These are phyloP conservation scores for Martiniozyma abietophila DNA, from an alignment of 805 yeast species.

Conservation along the genomic window DNA sequence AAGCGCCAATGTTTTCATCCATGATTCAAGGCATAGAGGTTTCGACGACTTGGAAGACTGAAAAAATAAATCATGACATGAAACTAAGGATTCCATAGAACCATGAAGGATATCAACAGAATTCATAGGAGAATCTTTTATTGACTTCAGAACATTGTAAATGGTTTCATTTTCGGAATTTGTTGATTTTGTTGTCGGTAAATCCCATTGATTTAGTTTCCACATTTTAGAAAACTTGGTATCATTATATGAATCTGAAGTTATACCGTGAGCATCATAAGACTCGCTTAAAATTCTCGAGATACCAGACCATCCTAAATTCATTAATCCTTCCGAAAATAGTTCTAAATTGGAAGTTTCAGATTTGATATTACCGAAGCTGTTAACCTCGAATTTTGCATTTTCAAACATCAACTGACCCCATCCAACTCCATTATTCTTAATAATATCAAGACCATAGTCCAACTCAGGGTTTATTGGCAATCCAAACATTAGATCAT, in stretches of 20 bases:
- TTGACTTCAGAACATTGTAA: constrained; percentile 41
- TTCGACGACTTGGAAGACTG: not conserved
- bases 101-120: constrained; percentile 15
- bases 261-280: constrained; percentile 1
- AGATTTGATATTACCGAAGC: not conserved
- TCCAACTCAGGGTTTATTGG: constrained; percentile 48
- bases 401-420: constrained; percentile 40
- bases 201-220: constrained; percentile 72
- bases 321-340: constrained; percentile 33
- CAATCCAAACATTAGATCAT: constrained; percentile 57
- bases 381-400: constrained; percentile 42
- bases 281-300: constrained; percentile 32
- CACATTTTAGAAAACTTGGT: constrained; percentile 55
- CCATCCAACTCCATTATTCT: constrained; percentile 18
- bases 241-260: constrained; percentile 6
- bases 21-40: constrained; percentile 15
- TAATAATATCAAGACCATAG: constrained; percentile 39
- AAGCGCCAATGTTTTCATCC: constrained; percentile 26
- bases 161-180: constrained; percentile 35
- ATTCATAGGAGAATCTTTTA: constrained; percentile 29
- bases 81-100: constrained; percentile 6
- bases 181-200: constrained; percentile 38
- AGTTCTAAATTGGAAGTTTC: constrained; percentile 8
- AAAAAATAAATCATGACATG: not conserved
- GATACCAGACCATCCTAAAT: constrained; percentile 48